Conservation (phyloP, 345 rosid species). For the Populus ilicifolia region DNA sequence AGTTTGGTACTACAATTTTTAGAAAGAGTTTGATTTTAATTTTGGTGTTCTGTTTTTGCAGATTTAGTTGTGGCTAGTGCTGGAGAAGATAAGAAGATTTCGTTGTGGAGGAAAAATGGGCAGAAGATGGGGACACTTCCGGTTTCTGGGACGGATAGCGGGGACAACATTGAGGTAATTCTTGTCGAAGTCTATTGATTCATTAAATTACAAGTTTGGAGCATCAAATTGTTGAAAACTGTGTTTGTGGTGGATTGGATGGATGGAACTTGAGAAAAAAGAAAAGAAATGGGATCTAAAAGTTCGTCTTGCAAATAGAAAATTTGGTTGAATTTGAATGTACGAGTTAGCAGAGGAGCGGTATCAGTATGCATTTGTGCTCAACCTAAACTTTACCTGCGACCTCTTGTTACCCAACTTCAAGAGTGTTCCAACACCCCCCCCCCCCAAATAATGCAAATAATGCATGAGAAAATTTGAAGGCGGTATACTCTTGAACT, state of each 20-base stretch:
- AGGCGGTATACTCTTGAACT: too few relatives aligned
- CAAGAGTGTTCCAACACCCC: neutral
- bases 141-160: constrained; percentile 61
- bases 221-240: neutral
- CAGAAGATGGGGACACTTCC: constrained; percentile 78
- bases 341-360: neutral
- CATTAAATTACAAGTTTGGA: neutral
- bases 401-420: neutral
- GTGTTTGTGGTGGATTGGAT: neutral
- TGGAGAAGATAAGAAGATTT: constrained; percentile 94
- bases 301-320: neutral
- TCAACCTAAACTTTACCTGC: neutral
- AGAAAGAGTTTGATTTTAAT: neutral
- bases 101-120: constrained; percentile 82
- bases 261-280: neutral
- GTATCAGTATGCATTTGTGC: neutral
- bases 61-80: constrained; percentile 98
- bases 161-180: constrained; percentile 66
- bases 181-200: neutral
- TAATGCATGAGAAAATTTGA: neutral
- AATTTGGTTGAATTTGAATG: neutral
- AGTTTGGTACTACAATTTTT: neutral
- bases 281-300: neutral
- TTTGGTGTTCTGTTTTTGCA: constrained; percentile 22
- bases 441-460: neutral